phyloP scores from a whole-genome alignment of 768 basidiomycete species.

The Mrakia hoshinonis region DNA sequence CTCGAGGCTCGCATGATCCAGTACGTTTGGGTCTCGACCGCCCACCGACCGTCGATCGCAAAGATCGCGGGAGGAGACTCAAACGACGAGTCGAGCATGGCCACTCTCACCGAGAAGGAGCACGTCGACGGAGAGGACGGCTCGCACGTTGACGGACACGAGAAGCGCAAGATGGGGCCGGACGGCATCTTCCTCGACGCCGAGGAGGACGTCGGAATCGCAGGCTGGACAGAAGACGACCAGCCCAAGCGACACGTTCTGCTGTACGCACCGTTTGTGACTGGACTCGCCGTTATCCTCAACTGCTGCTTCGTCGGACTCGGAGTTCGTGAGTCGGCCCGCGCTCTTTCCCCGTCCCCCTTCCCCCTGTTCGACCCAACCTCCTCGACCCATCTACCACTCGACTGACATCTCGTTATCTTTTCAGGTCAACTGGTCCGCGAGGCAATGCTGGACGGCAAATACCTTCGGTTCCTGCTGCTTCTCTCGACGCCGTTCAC shows the following conservation, averaged over 20 bases:
- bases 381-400: too few species aligned
- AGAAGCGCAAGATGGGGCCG: background rate
- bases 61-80: too few species aligned
- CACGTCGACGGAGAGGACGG: background rate
- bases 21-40: constrained; percentile 57
- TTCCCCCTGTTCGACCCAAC: too few species aligned
- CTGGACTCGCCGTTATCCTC: constrained; percentile 36
- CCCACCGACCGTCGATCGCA: constrained; percentile 2
- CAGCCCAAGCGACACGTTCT: constrained; percentile 33
- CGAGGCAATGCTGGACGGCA: constrained; percentile 61
- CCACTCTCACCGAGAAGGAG: background rate
- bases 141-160: background rate
- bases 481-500: constrained; percentile 60
- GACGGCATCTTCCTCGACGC: constrained; percentile 27
- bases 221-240: constrained; percentile 28
- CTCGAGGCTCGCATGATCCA: constrained; percentile 65
- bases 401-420: too few species aligned
- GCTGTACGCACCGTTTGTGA: constrained; percentile 37
- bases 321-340: constrained; percentile 29
- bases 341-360: too few species aligned
- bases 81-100: background rate
- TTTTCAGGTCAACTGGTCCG: constrained; percentile 47
- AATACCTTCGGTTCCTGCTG: constrained; percentile 58
- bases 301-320: constrained; percentile 33
- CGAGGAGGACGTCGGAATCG: constrained; percentile 34